Evolutionary conservation across 495 filamentous ascomycete species (phyloP).

Genomic region (Penicillium lagena): DNA sequence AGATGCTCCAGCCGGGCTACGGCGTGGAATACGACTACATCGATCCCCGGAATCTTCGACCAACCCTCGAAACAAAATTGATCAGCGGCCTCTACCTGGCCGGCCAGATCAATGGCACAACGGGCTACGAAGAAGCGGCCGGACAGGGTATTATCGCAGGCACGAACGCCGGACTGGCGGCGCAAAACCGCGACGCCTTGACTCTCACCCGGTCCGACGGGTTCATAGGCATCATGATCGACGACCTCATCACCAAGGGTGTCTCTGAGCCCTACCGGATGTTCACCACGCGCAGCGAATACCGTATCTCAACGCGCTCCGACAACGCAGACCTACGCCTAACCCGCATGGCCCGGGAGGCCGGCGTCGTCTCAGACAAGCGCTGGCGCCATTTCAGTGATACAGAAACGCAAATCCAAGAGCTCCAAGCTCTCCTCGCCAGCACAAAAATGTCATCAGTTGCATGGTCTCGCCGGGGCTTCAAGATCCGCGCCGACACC

Average conservation of each 20-base stretch:
- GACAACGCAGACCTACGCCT: constrained; percentile 92
- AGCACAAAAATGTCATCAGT: constrained; percentile 45
- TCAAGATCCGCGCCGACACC: constrained; percentile 55
- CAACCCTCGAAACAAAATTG: constrained; percentile 88
- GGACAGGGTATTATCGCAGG: constrained; percentile 91
- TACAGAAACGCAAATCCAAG: constrained; percentile 55
- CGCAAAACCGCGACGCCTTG: constrained; percentile 56
- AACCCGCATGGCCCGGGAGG: constrained; percentile 67
- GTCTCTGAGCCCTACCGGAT: constrained; percentile 97
- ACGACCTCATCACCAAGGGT: constrained; percentile 95
- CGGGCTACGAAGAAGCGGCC: constrained; percentile 95
- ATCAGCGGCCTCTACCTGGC: constrained; percentile 88
- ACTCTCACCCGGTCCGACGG: constrained; percentile 76
- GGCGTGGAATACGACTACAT: constrained; percentile 99
- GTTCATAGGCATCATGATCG: constrained; percentile 98
- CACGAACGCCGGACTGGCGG: constrained; percentile 80
- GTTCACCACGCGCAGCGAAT: constrained; percentile 96
- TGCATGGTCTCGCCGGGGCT: constrained; percentile 64
- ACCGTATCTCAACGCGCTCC: constrained; percentile 81
- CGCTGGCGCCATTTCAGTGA: constrained; percentile 68
- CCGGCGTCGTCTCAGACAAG: constrained; percentile 70
- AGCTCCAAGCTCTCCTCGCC: constrained; percentile 54
- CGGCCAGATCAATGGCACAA: constrained; percentile 97
- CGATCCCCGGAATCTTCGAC: constrained; percentile 78
- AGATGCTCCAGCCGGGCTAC: constrained; percentile 94